Conservation (phyloP, 2,329 filamentous ascomycete genomes). For the Sporothrix schenckii region DNA sequence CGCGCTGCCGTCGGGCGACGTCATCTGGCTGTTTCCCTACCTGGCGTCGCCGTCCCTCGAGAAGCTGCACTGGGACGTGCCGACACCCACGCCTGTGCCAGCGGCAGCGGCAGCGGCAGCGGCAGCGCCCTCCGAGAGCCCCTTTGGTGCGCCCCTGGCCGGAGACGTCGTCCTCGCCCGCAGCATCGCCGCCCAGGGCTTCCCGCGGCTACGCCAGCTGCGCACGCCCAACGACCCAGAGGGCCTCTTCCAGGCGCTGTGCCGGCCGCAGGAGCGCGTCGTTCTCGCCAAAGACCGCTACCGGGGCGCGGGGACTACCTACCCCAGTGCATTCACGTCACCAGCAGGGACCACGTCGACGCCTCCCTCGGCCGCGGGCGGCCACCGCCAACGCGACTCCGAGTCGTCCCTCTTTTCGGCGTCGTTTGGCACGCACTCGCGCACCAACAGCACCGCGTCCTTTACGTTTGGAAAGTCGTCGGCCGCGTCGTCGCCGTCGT, state of each 20-base stretch:
- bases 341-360: background rate
- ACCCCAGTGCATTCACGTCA: background rate
- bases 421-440: constrained; percentile 28
- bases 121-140: too few species aligned
- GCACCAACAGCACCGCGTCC: constrained; percentile 29
- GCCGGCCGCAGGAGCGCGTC: constrained; percentile 61
- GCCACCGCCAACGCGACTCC: constrained; percentile 25
- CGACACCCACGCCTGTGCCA: constrained; percentile 44
- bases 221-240: constrained; percentile 70
- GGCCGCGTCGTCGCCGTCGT: background rate
- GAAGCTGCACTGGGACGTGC: constrained; percentile 67
- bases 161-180: constrained; percentile 66
- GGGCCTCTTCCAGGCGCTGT: constrained; percentile 69
- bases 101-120: background rate
- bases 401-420: constrained; percentile 28
- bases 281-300: constrained; percentile 57
- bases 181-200: constrained; percentile 63
- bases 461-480: background rate
- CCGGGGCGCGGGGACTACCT: background rate
- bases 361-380: background rate
- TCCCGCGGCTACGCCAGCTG: constrained; percentile 63
- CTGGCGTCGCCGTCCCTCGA: constrained; percentile 58
- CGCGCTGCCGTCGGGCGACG: constrained; percentile 57
- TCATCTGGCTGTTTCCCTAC: constrained; percentile 67
- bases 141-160: constrained; percentile 30